Base-by-base conservation (phyloP, 2,329 filamentous ascomycete species). In the Chaetomium olivaceum region DNA sequence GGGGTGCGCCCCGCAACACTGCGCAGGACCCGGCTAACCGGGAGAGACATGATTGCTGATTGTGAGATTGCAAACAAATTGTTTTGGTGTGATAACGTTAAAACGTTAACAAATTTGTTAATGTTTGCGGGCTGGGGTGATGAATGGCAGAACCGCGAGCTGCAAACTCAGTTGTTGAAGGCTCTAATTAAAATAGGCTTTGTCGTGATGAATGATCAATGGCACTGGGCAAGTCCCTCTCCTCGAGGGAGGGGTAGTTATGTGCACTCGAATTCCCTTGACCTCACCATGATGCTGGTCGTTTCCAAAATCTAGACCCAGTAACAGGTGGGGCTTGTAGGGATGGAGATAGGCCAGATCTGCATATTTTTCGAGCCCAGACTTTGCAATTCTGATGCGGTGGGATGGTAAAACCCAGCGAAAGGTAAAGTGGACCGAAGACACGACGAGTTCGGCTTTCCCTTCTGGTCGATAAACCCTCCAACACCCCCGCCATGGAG, bases 231-330 rank as follows among this genome's bases (percentile, higher is more conserved):
- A 16, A 23, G 25, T 16, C 50, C 25, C 12, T 29, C 14, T 2
- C 14, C 25, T 54, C 27, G 51, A 54, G 51, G 52, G 58, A 25
- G 54, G 54, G 63, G 51, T 57, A 65, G 52, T 61, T 65, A 61
- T 61, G n/a, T 21, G 2, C 46, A 29, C 56, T 46, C 16, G 4
- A 43, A 5, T 14, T 43, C 7, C 16, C 39, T 7, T n/a, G 27
- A 2, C 33, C 21, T 27, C 21, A 29, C 21, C 1, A 19, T 27
- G 36, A n/a, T 46, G 56, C 54, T 39, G 23, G 54, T 27, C 31
- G 8, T 27, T 51, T 33, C 11, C 5, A 23, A 48, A 43, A 19
- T 63, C 62, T 59, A 59, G 62, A 59, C 55, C 61, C 50, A 64
- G 36, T 8, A 36, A 16, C 8, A 19, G 36, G 57, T 54, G 62